Base-by-base conservation (phyloP, 805 yeast genomes). In the Jamesozyma piceae region DNA sequence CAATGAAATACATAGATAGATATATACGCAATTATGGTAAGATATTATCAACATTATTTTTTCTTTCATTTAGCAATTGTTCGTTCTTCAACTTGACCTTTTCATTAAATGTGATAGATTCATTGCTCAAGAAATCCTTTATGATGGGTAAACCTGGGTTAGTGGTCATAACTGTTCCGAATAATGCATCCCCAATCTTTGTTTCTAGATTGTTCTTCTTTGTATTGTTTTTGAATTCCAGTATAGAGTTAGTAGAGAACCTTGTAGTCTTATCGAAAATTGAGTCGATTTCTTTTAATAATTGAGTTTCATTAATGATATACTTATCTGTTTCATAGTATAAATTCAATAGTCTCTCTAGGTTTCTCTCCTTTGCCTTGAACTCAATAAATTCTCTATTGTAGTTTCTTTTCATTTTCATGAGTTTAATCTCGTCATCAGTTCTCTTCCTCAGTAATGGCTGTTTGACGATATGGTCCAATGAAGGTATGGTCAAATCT, bases 361-460 rank as follows among this genome's bases (percentile, higher is more conserved):
- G 77, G 51, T 73, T 73, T 35, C 65, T 62, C 48, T 75, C 77
- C 50, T 75, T 71, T 4, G 69, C 70, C 39, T 64, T 66, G 45
- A 81, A 69, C 51, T 78, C 78, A 13, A 64, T 58, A 34, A 71
- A 64, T 47, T 73, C 68, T 59, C 92, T 73, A 63, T 88, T 89
- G 52, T 82, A 74, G 38, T 67, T 63, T 50, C 89, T 73, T 60
- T 82, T 84, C 53, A 76, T 72, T 26, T 62, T 52, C 49, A 85
- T 64, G 24, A 73, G 53, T 41, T 71, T 73, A 39, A 64, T 60
- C 63, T 89, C 95, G 54, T 80, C 92, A 20, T 66, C 69, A 0
- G 94, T 82, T 61, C 95, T 74, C 37, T 66, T 74, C 56, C 82
- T 73, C 70, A 89, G 75, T 46, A 87, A 65, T 14, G 90, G 84